Conservation (phyloP, 257 asterid species). For the Ligustrum vulgare region DNA sequence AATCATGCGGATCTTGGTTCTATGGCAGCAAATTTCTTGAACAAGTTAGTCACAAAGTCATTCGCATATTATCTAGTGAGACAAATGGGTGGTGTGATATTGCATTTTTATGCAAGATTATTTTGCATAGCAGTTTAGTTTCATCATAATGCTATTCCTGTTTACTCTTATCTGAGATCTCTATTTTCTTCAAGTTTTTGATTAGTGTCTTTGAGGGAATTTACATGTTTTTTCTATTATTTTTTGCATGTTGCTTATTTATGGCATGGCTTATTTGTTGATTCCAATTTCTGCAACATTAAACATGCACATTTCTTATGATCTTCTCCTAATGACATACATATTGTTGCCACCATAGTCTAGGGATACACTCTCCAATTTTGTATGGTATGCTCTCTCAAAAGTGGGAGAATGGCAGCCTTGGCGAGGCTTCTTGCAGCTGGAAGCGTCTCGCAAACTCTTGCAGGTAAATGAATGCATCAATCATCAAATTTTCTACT, state of each 20-base stretch:
- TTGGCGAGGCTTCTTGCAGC: conserved; percentile 60
- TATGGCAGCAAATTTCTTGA: background rate
- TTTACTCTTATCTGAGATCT: background rate
- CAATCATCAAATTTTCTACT: conserved; percentile 21
- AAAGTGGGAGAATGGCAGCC: conserved; percentile 79
- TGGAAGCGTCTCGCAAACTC: conserved; percentile 45
- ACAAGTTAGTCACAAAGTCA: background rate
- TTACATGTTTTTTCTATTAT: background rate
- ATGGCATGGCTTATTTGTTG: conserved; percentile 6
- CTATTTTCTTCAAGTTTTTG: background rate
- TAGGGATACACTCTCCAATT: conserved; percentile 27
- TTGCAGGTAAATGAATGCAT: conserved; percentile 50
- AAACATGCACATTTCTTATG: background rate
- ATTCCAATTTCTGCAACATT: background rate
- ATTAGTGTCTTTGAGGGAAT: background rate
- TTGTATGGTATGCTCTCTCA: conserved; percentile 75
- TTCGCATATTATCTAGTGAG: background rate
- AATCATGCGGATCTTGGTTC: background rate
- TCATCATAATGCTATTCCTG: background rate
- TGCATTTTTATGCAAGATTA: background rate
- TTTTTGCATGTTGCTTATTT: background rate
- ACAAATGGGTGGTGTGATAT: background rate
- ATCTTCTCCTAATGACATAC: conserved; percentile 6
- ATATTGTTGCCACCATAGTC: conserved; percentile 26
- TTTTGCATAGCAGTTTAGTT: background rate